Evolutionary conservation across 306 rosid species (phyloP).

Genomic region (Prunus padus): DNA sequence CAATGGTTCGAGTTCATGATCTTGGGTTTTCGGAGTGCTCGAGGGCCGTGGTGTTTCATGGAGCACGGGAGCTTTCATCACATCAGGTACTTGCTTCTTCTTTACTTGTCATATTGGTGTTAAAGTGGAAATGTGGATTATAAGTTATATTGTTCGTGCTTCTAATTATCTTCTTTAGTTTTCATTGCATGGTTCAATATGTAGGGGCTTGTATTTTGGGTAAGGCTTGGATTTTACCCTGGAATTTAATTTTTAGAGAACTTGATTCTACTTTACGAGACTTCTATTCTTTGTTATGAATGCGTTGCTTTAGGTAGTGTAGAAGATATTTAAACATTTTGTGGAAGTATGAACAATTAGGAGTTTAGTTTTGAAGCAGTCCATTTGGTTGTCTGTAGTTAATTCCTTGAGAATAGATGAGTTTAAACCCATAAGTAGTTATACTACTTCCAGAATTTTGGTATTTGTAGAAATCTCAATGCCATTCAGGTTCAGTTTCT

Average conservation of each 20-base stretch:
- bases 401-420: not conserved
- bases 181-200: too few relatives aligned
- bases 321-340: not conserved
- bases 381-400: not conserved
- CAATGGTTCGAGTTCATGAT: conserved; percentile 76
- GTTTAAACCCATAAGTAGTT: not conserved
- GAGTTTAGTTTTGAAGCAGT: not conserved
- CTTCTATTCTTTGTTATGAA: too few relatives aligned
- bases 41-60: conserved; percentile 54
- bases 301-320: not conserved
- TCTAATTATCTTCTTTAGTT: too few relatives aligned
- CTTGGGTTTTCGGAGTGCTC: conserved; percentile 59
- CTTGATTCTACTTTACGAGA: too few relatives aligned
- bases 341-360: too few relatives aligned
- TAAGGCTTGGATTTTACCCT: not conserved
- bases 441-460: not conserved
- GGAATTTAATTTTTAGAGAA: too few relatives aligned
- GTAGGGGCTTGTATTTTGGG: too few relatives aligned
- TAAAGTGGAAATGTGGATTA: not conserved
- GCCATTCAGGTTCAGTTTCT: not conserved
- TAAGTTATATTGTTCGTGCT: not conserved
- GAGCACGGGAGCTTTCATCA: conserved; percentile 57
- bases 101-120: not conserved
- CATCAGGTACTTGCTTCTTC: conserved; percentile 49
- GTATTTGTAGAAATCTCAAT: not conserved